A percentile compares a stretch with the other conserved stretches of the same genome.
These are phyloP conservation scores for Kluyveromyces lactis DNA, from an alignment of 805 yeast species.

Conservation along the genomic window DNA sequence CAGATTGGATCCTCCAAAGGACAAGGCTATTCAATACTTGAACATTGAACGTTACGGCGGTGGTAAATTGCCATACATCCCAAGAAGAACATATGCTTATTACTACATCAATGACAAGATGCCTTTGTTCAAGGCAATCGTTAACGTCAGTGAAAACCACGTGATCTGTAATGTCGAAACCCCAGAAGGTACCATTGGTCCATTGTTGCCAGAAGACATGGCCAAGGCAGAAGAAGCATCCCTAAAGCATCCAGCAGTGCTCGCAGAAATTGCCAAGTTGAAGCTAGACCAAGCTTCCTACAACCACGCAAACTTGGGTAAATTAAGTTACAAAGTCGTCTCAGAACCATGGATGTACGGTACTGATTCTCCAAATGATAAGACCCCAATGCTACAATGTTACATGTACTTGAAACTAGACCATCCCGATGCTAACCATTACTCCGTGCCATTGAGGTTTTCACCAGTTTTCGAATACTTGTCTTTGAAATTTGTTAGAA, in stretches of 20 bases:
- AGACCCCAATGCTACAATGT: conserved; percentile 52
- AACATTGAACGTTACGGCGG: conserved; percentile 55
- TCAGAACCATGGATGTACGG: conserved; percentile 86
- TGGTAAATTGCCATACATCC: conserved; percentile 45
- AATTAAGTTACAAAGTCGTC: conserved; percentile 33
- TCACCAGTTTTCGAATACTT: conserved; percentile 64
- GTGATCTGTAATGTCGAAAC: conserved; percentile 47
- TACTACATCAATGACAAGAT: conserved; percentile 47
- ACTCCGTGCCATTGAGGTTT: conserved; percentile 64
- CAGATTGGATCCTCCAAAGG: conserved; percentile 72
- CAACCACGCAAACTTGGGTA: conserved; percentile 22
- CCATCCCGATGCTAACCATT: conserved; percentile 67
- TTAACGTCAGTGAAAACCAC: conserved; percentile 56
- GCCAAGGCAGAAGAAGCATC: conserved; percentile 44
- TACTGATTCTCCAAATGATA: conserved; percentile 55
- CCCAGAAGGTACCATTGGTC: conserved; percentile 61
- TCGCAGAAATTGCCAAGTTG: conserved; percentile 59
- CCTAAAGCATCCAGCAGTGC: conserved; percentile 45
- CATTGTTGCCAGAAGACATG: conserved; percentile 60
- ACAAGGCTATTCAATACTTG: conserved; percentile 55
- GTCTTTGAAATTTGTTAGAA: conserved; percentile 53
- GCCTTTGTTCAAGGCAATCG: conserved; percentile 62
- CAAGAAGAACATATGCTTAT: conserved; percentile 62
- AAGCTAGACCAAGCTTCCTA: conserved; percentile 42
- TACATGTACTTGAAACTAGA: conserved; percentile 66